Percentiles rank a stretch among this genome's conserved stretches.
These are phyloP conservation scores for Arthrobotrys sphaeroides DNA, from an alignment of 2,329 filamentous ascomycete species.

Conservation along the genomic window DNA sequence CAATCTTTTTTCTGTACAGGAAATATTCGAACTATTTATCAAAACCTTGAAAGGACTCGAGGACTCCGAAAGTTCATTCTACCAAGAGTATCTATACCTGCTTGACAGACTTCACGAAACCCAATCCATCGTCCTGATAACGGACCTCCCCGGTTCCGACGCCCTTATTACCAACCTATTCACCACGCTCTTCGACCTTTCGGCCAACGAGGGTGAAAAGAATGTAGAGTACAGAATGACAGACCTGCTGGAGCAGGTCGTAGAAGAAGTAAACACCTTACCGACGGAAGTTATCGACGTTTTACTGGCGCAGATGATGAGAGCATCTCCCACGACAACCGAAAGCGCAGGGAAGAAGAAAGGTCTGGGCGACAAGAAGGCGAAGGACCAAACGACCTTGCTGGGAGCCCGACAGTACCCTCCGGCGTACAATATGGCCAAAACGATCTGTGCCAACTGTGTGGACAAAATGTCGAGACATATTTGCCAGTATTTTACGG, in stretches of 20 bases:
- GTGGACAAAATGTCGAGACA: slow-evolving; percentile 94
- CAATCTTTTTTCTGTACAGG: slow-evolving; percentile 67
- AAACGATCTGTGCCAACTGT: slow-evolving; percentile 87
- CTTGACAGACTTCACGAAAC: slow-evolving; percentile 87
- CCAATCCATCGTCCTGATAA: slow-evolving; percentile 91
- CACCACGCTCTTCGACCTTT: slow-evolving; percentile 87
- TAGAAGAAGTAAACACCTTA: slow-evolving; percentile 83
- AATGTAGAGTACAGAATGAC: slow-evolving; percentile 95
- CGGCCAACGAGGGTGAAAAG: slow-evolving; percentile 85
- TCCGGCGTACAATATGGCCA: slow-evolving; percentile 94
- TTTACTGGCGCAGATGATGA: slow-evolving; percentile 93
- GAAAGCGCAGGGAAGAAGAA: slow-evolving; percentile 39
- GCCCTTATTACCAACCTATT: slow-evolving; percentile 83
- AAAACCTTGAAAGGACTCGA: slow-evolving; percentile 61
- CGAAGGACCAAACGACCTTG: slow-evolving; percentile 67
- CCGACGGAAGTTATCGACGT: slow-evolving; percentile 86
- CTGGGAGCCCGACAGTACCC: slow-evolving; percentile 63
- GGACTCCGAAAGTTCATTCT: slow-evolving; percentile 55
- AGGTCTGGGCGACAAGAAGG: slow-evolving; percentile 60
- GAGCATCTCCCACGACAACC: slow-evolving; percentile 74
- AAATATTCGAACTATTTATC: slow-evolving; percentile 91
- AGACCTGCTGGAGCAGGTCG: slow-evolving; percentile 80
- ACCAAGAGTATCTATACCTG: slow-evolving; percentile 83
- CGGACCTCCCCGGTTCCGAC: slow-evolving; percentile 84
- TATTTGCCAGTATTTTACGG: slow-evolving; percentile 95